A percentile compares a stretch with the other conserved stretches of the same genome.
Conservation (phyloP, 2,329 filamentous ascomycete species). For the Acarospora socialis region DNA sequence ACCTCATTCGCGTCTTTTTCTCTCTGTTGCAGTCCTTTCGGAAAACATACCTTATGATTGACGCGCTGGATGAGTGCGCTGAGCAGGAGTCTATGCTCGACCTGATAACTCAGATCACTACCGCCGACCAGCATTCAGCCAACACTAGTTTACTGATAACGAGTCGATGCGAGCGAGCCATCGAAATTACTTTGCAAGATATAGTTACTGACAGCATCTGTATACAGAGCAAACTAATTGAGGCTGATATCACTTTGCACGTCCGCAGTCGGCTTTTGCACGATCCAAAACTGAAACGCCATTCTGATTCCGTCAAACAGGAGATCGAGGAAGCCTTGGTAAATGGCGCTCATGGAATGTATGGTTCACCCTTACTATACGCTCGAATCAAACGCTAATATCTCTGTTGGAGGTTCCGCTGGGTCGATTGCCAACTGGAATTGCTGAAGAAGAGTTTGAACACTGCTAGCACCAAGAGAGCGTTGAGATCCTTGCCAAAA, state of each 20-base stretch:
- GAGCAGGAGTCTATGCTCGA: background rate
- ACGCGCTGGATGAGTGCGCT: conserved; percentile 12
- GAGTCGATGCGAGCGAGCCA: conserved; percentile 5
- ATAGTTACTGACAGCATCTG: background rate
- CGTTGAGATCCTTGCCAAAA: conserved; percentile 6
- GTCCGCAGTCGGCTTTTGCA: conserved; percentile 2
- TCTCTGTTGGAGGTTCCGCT: conserved; percentile 9
- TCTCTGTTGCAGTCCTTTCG: too few relatives aligned
- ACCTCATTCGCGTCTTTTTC: too few relatives aligned
- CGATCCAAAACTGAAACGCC: conserved; percentile 1
- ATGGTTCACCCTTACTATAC: background rate
- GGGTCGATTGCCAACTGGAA: conserved; percentile 10
- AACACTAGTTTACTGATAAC: too few relatives aligned
- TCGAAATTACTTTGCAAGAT: background rate
- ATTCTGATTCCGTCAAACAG: background rate
- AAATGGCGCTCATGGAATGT: conserved; percentile 7
- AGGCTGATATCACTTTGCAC: conserved; percentile 6
- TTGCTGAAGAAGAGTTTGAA: conserved; percentile 6
- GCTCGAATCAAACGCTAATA: background rate
- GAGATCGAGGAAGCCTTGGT: conserved; percentile 5
- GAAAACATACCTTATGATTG: conserved; percentile 10
- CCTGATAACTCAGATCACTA: too few relatives aligned
- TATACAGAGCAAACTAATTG: conserved; percentile 1
- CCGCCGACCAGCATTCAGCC: too few relatives aligned
- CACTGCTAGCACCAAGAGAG: conserved; percentile 3